phyloP scores from a whole-genome alignment of 2,329 filamentous ascomycete genomes.

The Fusarium proliferatum region DNA sequence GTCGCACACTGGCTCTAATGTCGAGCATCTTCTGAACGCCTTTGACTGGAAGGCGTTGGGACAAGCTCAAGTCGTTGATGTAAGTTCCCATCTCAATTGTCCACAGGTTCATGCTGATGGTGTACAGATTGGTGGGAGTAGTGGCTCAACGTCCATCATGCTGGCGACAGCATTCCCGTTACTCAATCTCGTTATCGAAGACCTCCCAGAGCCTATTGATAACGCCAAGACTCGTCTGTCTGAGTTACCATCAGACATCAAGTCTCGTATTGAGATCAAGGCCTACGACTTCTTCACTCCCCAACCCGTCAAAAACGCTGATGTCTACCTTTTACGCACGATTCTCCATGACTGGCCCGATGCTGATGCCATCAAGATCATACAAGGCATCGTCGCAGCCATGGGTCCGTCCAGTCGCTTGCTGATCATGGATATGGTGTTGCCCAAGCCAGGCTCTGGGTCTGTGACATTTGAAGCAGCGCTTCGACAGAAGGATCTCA shows the following conservation, averaged over 20 bases:
- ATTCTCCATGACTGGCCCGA: constrained; percentile 52
- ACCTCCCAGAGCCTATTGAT: constrained; percentile 34
- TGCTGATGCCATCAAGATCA: constrained; percentile 47
- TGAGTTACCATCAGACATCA: constrained; percentile 32
- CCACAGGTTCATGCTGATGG: background rate
- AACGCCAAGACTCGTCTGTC: constrained; percentile 24
- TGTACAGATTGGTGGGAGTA: constrained; percentile 18
- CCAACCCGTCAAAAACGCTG: constrained; percentile 45
- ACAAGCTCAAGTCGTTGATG: constrained; percentile 21
- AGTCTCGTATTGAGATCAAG: constrained; percentile 37
- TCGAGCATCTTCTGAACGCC: constrained; percentile 19
- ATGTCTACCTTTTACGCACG: constrained; percentile 49
- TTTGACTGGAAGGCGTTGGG: constrained; percentile 22
- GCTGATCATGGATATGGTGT: constrained; percentile 39
- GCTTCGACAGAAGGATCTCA: constrained; percentile 31
- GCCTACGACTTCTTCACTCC: constrained; percentile 49
- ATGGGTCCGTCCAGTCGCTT: constrained; percentile 10
- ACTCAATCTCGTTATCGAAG: constrained; percentile 52
- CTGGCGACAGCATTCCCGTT: constrained; percentile 48
- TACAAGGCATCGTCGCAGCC: constrained; percentile 24
- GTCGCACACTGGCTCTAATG: constrained; percentile 27
- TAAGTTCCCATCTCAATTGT: background rate
- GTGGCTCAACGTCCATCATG: constrained; percentile 11
- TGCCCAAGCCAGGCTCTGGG: constrained; percentile 25
- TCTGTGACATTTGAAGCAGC: constrained; percentile 8